Evolutionary conservation across 495 filamentous ascomycete genomes (phyloP).

Genomic region (Podospora pseudoanserina): DNA sequence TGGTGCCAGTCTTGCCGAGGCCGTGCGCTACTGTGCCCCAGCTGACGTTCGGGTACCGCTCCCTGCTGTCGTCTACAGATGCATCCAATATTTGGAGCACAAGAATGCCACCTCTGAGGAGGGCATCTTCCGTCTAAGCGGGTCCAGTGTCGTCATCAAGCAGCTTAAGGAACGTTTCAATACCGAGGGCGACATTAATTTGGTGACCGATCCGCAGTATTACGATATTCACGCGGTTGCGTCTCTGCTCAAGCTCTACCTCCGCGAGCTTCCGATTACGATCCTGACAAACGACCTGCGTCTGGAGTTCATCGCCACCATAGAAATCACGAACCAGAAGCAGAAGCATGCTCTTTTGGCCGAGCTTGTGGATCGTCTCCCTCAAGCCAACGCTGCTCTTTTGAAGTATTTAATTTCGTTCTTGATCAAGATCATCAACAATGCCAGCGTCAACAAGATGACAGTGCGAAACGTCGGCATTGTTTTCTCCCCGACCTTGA

Average conservation of each 20-base stretch:
- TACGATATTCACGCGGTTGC: conserved; percentile 97
- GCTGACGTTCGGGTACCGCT: conserved; percentile 66
- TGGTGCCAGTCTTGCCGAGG: conserved; percentile 80
- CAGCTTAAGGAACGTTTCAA: conserved; percentile 88
- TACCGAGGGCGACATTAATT: conserved; percentile 86
- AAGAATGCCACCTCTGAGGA: conserved; percentile 84
- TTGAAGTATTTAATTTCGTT: conserved; percentile 80
- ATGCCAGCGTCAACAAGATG: conserved; percentile 94
- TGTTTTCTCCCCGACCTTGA: conserved; percentile 96
- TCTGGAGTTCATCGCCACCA: conserved; percentile 80
- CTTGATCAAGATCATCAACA: conserved; percentile 83
- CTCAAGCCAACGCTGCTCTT: conserved; percentile 72
- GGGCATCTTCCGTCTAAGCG: conserved; percentile 93
- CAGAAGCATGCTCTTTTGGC: conserved; percentile 83
- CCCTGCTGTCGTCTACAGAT: conserved; percentile 95
- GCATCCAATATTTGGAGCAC: conserved; percentile 85
- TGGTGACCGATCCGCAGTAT: conserved; percentile 76
- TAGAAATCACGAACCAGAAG: conserved; percentile 69
- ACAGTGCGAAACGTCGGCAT: conserved; percentile 96
- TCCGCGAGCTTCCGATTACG: conserved; percentile 85
- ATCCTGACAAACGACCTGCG: conserved; percentile 89
- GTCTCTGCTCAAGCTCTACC: conserved; percentile 87
- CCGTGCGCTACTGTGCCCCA: conserved; percentile 75
- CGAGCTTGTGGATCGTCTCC: conserved; percentile 77
- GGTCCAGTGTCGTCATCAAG: conserved; percentile 91